phyloP scores from a whole-genome alignment of 2,329 filamentous ascomycete genomes.

The Kalaharituber pfeilii region DNA sequence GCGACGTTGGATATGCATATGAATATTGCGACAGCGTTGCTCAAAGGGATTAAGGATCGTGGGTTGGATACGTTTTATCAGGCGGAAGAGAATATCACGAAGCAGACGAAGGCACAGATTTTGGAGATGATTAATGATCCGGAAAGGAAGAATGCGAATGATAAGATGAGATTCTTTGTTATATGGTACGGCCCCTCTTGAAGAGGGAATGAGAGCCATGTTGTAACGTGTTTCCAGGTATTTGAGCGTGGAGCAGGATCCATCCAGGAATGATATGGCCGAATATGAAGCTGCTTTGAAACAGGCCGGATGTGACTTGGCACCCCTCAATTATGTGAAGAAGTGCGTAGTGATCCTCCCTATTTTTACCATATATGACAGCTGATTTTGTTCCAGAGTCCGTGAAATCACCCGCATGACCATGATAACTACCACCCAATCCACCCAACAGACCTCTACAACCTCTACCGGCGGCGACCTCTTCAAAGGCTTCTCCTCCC shows the following conservation, averaged over 20 bases:
- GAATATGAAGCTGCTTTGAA: constrained; percentile 72
- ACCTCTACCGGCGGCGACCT: constrained; percentile 46
- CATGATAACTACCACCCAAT: constrained; percentile 67
- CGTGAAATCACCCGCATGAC: constrained; percentile 95
- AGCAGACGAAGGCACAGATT: constrained; percentile 77
- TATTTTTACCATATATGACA: not conserved
- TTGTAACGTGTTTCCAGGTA: constrained; percentile 7
- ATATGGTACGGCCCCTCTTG: constrained; percentile 56
- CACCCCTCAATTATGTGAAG: constrained; percentile 67
- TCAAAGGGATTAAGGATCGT: constrained; percentile 77
- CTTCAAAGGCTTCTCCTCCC: constrained; percentile 81
- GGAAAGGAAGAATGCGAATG: constrained; percentile 64
- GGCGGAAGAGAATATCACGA: constrained; percentile 78
- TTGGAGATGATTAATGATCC: constrained; percentile 68
- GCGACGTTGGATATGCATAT: constrained; percentile 95
- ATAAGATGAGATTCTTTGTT: constrained; percentile 86
- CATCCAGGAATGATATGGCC: constrained; percentile 64
- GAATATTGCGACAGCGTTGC: constrained; percentile 74
- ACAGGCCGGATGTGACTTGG: constrained; percentile 55
- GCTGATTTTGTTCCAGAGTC: constrained; percentile 37
- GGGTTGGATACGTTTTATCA: constrained; percentile 95
- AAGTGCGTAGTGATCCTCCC: constrained; percentile 39
- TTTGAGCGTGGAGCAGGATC: constrained; percentile 75
- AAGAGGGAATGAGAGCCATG: not conserved
- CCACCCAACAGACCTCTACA: constrained; percentile 42